phyloP scores from a whole-genome alignment of 2,329 filamentous ascomycete genomes.

The Allantophomopsis cytisporea region DNA sequence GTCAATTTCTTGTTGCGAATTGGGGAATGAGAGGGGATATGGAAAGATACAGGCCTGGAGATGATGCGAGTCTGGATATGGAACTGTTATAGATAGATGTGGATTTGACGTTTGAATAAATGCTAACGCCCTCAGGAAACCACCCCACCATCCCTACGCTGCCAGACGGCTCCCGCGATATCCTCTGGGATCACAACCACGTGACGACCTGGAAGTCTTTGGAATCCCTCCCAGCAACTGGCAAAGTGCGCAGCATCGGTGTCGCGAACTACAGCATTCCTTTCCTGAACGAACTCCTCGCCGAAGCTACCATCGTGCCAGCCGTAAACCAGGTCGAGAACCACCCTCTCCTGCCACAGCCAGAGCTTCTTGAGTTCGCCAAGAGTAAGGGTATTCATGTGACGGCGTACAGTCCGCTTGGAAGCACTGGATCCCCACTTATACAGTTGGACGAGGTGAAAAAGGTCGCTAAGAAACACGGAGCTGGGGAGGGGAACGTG shows the following conservation, averaged over 20 bases:
- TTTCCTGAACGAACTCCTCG: constrained; percentile 21
- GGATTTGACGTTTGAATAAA: too few relatives aligned
- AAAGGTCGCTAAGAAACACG: constrained; percentile 50
- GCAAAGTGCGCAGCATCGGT: constrained; percentile 33
- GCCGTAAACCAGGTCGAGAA: constrained; percentile 47
- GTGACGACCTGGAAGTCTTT: constrained; percentile 32
- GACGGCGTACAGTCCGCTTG: constrained; percentile 33
- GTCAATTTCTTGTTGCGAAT: constrained; percentile 4
- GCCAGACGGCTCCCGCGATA: constrained; percentile 15
- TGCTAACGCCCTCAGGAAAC: constrained; percentile 20
- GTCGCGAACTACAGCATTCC: constrained; percentile 22
- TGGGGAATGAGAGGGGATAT: constrained; percentile 6
- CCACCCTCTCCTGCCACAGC: constrained; percentile 42
- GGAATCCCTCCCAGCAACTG: constrained; percentile 29
- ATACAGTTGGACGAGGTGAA: constrained; percentile 46
- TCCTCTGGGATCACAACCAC: constrained; percentile 4
- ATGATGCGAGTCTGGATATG: too few relatives aligned
- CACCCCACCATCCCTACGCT: constrained; percentile 4
- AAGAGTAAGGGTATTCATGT: constrained; percentile 33
- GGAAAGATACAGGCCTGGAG: constrained; percentile 5
- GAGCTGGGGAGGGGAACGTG: constrained; percentile 45
- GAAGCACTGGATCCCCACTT: constrained; percentile 24
- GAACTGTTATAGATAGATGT: too few relatives aligned
- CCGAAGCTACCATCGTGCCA: constrained; percentile 30
- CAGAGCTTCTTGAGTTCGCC: constrained; percentile 35